phyloP scores from a whole-genome alignment of 2,329 filamentous ascomycete species.

The Rachicladosporium sp. region DNA sequence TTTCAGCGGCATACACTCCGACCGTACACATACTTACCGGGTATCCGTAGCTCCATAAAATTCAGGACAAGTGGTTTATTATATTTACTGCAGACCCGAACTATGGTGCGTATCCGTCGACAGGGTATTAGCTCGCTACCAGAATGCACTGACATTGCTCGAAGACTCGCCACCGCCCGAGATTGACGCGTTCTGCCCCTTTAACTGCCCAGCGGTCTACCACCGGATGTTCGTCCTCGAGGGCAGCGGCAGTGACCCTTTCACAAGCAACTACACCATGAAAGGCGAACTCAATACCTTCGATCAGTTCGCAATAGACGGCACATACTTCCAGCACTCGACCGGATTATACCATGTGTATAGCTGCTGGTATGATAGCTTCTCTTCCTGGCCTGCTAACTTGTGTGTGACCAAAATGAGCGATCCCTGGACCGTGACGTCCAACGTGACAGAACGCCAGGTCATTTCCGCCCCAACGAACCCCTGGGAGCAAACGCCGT shows the following conservation, averaged over 20 bases:
- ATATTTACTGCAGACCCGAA: conserved; percentile 42
- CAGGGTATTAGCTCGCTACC: too few relatives aligned
- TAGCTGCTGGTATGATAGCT: conserved; percentile 31
- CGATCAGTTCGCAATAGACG: conserved; percentile 43
- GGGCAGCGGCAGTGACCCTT: conserved; percentile 31
- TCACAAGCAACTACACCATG: conserved; percentile 32
- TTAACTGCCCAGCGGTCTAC: conserved; percentile 37
- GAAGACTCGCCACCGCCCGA: conserved; percentile 33
- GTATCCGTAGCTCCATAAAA: conserved; percentile 31
- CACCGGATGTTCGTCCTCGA: conserved; percentile 42
- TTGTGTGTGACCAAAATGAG: conserved; percentile 39
- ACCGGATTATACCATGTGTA: conserved; percentile 31
- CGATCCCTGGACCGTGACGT: conserved; percentile 36
- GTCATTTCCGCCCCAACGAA: conserved; percentile 36
- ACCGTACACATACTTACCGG: too few relatives aligned
- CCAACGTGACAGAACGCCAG: conserved; percentile 33
- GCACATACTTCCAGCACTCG: conserved; percentile 38
- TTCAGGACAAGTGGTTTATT: conserved; percentile 37
- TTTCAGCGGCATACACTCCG: too few relatives aligned
- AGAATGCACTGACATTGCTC: background rate
- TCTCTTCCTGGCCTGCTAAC: conserved; percentile 39
- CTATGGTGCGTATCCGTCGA: conserved; percentile 3
- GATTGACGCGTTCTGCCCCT: conserved; percentile 37
- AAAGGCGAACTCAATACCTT: conserved; percentile 38
- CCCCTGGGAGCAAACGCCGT: conserved; percentile 41